phyloP scores from a whole-genome alignment of 2,329 filamentous ascomycete genomes.

The Trichophyton simii region DNA sequence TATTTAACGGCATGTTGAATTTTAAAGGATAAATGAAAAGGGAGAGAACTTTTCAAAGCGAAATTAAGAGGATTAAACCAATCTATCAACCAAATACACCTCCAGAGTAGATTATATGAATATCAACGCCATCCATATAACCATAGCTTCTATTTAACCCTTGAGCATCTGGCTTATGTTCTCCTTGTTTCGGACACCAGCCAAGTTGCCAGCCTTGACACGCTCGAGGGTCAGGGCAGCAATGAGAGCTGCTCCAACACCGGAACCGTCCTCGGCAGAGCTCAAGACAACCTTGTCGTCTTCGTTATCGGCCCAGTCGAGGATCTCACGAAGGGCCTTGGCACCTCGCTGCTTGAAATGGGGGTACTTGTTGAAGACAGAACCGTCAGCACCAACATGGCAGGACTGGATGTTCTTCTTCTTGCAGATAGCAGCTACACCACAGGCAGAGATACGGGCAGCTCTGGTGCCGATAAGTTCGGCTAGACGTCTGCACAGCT shows the following conservation, averaged over 20 bases:
- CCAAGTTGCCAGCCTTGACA: constrained; percentile 46
- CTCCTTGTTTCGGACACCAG: constrained; percentile 43
- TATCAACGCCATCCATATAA: background rate
- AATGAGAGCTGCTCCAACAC: constrained; percentile 93
- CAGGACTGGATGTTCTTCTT: constrained; percentile 83
- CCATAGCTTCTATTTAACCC: background rate
- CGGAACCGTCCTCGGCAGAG: constrained; percentile 86
- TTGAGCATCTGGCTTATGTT: constrained; percentile 19
- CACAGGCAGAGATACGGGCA: constrained; percentile 83
- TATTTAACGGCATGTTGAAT: background rate
- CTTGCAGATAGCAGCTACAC: constrained; percentile 89
- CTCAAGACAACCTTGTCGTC: constrained; percentile 80
- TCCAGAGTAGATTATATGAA: background rate
- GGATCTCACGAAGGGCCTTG: constrained; percentile 79
- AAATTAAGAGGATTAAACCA: background rate
- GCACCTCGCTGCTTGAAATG: constrained; percentile 93
- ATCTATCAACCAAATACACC: background rate
- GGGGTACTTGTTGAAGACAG: constrained; percentile 98
- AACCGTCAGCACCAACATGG: constrained; percentile 93
- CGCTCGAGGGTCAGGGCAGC: constrained; percentile 57
- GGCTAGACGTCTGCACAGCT: constrained; percentile 75
- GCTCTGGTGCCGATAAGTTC: constrained; percentile 92
- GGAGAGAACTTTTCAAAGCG: background rate
- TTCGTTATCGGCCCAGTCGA: constrained; percentile 79
- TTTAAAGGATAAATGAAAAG: background rate